Base-by-base conservation (phyloP, 495 filamentous ascomycete genomes). In the Xylaria flabelliformis region DNA sequence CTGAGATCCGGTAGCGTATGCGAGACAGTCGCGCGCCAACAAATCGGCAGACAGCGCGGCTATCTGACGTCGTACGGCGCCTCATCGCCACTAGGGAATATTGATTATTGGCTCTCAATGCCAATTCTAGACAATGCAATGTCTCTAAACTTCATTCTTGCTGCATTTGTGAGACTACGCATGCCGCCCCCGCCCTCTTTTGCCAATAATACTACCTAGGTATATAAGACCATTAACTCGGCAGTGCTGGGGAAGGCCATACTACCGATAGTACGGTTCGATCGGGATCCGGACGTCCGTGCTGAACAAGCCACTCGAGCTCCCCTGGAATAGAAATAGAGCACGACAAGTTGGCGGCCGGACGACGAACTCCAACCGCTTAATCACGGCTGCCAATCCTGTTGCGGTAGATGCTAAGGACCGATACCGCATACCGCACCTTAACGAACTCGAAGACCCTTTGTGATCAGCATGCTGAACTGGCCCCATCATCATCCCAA, bases 21-120 rank as follows among this genome's bases (percentile, higher is more conserved):
- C 41, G 55, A 64, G 68, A 70, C 56, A 70, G 24, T 48, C 55
- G 61, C 55, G 46, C 55, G 68, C 46, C 36, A 34, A 63, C n/a
- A 5, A 32, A 64, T 44, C 34, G 56, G 51, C 50, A 63, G 24
- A 19, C 24, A 21, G 42, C 32, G 32, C 56, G 50, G 29, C 56
- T 64, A 39, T 69, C 66, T 56, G 48, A 69, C 26, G 66, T 59
- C 15, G 61, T 29, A 64, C 66, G 55, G 55, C 55, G 19, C 39
- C 50, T 59, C 50, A 69, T 41, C 41, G 61, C 61, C 36, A 8
- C 19, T 29, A 26, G 36, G 6, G 8, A 64, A 42, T 64, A 44
- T 44, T 44, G 39, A 19, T 39, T 36, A 36, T 36, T 39, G 6
- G 19, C 2, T n/a, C 26, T 42, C 61, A 29, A 64, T 64, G 39